Conservation (phyloP, 1,284 basidiomycete genomes). For the Athelia psychrophila region DNA sequence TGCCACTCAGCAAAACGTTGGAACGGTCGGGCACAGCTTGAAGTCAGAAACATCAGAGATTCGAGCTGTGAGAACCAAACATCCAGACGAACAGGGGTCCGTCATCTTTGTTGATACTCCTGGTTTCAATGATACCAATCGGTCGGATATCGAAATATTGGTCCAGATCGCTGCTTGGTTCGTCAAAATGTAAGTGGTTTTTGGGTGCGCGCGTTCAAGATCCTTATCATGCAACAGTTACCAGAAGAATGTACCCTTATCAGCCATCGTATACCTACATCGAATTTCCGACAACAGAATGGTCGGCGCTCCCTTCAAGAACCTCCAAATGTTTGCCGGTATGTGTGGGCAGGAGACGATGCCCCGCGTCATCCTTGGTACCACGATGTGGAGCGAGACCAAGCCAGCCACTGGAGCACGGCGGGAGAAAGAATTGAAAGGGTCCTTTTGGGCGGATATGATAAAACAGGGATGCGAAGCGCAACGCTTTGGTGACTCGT, state of each 20-base stretch:
- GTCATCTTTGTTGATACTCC: slow-evolving; percentile 34
- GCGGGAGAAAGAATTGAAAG: slow-evolving; percentile 35
- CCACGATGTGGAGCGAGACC: slow-evolving; percentile 49
- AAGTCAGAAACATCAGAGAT: slow-evolving; percentile 35
- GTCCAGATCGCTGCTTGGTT: slow-evolving; percentile 34
- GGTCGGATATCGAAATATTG: slow-evolving; percentile 33
- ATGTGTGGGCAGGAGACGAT: slow-evolving; percentile 49
- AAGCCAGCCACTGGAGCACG: slow-evolving; percentile 32
- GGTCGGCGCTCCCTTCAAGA: slow-evolving; percentile 47
- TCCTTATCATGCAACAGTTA: slow-evolving; percentile 27
- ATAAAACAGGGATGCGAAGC: not conserved
- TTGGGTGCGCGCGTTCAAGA: not conserved
- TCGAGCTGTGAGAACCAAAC: slow-evolving; percentile 25
- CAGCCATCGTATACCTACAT: slow-evolving; percentile 54
- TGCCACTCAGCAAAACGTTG: slow-evolving; percentile 27
- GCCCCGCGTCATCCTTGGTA: slow-evolving; percentile 46
- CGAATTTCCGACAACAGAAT: slow-evolving; percentile 51
- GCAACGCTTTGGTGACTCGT: not conserved
- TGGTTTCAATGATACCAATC: slow-evolving; percentile 35
- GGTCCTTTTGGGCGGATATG: slow-evolving; percentile 1
- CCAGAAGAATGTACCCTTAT: slow-evolving; percentile 36
- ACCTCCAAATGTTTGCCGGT: slow-evolving; percentile 47
- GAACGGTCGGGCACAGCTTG: slow-evolving; percentile 22
- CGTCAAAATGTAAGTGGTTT: slow-evolving; percentile 23
- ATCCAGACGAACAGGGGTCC: slow-evolving; percentile 20